A percentile compares a stretch with the other conserved stretches of the same genome.
phyloP scores from a whole-genome alignment of 345 rosid genomes.

The Salix purpurea region DNA sequence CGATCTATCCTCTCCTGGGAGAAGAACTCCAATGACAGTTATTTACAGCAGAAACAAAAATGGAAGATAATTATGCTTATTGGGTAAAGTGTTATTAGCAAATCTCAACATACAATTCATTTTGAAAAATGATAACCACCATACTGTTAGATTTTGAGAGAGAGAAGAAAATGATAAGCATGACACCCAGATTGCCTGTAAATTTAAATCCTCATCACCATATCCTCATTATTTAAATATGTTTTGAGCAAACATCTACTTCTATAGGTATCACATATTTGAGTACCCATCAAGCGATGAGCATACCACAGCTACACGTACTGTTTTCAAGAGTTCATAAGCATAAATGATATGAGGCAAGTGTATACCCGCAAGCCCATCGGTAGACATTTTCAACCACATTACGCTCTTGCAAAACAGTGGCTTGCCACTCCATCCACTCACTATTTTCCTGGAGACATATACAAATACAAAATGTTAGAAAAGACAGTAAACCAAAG shows the following conservation, averaged over 20 bases:
- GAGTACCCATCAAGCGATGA: neutral
- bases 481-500: neutral
- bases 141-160: neutral
- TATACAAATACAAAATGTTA: constrained; percentile 10
- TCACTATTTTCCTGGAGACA: constrained; percentile 62
- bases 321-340: constrained; percentile 1
- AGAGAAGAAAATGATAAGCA: neutral
- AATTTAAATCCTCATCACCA: neutral
- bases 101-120: neutral
- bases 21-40: neutral
- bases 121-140: neutral
- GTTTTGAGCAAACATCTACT: neutral
- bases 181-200: neutral
- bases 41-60: neutral
- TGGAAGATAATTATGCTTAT: neutral
- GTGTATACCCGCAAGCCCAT: constrained; percentile 92
- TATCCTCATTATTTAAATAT: neutral
- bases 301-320: neutral
- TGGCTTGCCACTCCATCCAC: constrained; percentile 79
- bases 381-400: constrained; percentile 81
- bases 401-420: constrained; percentile 79
- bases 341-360: constrained; percentile 12
- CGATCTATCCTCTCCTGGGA: neutral
- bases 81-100: neutral
- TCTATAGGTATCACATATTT: neutral